These are phyloP conservation scores for Ceratobasidium sp. DNA, from an alignment of 1,284 basidiomycete genomes.

Conservation along the genomic window DNA sequence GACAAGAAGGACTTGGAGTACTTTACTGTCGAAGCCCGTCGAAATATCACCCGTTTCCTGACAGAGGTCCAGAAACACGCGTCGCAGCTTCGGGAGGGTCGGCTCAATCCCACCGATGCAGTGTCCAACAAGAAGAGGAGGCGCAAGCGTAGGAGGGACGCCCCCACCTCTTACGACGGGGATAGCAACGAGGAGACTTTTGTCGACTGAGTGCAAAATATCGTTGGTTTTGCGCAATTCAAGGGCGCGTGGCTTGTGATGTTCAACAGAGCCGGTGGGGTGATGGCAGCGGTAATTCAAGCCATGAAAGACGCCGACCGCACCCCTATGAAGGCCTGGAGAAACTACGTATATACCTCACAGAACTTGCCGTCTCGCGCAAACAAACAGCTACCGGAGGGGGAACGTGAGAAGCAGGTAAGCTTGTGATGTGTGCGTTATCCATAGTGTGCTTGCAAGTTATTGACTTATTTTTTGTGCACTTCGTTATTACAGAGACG, in stretches of 20 bases:
- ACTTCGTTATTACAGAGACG: neutral
- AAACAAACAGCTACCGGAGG: neutral
- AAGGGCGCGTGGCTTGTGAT: slow-evolving; percentile 12
- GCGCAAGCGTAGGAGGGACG: neutral
- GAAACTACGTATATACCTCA: neutral
- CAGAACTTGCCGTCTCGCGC: neutral
- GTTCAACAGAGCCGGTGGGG: slow-evolving; percentile 3
- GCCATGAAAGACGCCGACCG: neutral
- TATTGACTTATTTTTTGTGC: too few relatives aligned
- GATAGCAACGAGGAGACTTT: neutral
- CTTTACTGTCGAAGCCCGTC: neutral
- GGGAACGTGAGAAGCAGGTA: neutral
- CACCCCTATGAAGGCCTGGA: slow-evolving; percentile 9
- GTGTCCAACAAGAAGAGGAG: neutral
- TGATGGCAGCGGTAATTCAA: neutral
- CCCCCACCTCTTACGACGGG: neutral
- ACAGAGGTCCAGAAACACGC: neutral
- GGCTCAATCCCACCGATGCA: neutral
- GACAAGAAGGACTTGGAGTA: neutral
- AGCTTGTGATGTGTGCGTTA: neutral
- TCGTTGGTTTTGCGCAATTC: neutral
- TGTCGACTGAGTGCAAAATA: neutral
- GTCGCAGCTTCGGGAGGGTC: neutral
- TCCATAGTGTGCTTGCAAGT: too few relatives aligned
- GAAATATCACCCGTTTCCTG: neutral